Conservation (phyloP, 2,329 filamentous ascomycete species). For the Curvularia spicifera region DNA sequence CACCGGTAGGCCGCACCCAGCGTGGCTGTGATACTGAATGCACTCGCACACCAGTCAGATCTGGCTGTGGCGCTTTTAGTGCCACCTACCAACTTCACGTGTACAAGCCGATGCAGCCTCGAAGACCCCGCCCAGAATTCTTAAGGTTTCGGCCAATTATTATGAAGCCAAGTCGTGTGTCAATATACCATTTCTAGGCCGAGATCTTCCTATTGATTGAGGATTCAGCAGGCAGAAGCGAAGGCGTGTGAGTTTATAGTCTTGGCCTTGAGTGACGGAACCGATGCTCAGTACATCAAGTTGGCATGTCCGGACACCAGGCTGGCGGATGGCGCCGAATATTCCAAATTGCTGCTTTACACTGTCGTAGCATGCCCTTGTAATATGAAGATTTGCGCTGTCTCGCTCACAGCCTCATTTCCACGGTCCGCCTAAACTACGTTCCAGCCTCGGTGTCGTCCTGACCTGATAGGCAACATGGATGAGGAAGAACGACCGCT, state of each 20-base stretch:
- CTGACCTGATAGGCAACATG: neutral
- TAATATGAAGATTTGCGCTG: neutral
- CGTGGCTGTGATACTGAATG: slow-evolving; percentile 2
- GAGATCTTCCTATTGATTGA: slow-evolving; percentile 4
- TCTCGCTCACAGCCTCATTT: neutral
- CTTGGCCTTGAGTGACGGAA: neutral
- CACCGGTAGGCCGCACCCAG: slow-evolving; percentile 5
- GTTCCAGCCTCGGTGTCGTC: neutral
- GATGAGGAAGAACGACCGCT: slow-evolving; percentile 20
- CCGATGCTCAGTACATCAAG: neutral
- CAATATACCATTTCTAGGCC: neutral
- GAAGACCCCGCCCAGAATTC: neutral
- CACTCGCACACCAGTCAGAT: neutral
- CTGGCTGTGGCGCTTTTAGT: slow-evolving; percentile 10
- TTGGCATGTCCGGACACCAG: neutral
- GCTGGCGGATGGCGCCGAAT: neutral
- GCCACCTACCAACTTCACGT: neutral
- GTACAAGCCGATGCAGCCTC: slow-evolving; percentile 1
- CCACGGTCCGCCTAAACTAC: neutral
- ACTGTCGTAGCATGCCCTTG: too few species aligned
- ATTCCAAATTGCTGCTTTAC: neutral
- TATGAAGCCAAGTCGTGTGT: slow-evolving; percentile 7
- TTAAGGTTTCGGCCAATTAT: slow-evolving; percentile 6
- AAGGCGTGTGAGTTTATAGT: neutral
- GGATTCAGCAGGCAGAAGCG: neutral